Evolutionary conservation across 257 asterid species (phyloP).

Genomic region (Phtheirospermum japonicum): DNA sequence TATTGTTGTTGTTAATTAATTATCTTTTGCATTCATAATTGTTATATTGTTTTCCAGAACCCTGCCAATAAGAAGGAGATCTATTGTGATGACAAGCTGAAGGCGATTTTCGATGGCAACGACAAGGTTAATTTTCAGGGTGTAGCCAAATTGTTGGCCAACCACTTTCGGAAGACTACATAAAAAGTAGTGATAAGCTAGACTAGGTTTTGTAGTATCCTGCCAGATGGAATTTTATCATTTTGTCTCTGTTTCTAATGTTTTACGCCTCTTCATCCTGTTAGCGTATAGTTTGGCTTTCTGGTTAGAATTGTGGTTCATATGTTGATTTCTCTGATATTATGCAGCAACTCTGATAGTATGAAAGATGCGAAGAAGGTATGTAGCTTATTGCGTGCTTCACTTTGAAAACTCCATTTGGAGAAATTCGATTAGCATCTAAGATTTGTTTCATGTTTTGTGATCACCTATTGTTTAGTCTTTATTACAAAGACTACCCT

Average conservation of each 20-base stretch:
- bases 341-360: too few relatives aligned
- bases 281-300: not conserved
- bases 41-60: slow-evolving; percentile 37
- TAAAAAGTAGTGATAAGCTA: slow-evolving; percentile 4
- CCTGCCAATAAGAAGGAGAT: slow-evolving; percentile 63
- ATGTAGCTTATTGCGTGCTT: too few relatives aligned
- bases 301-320: too few relatives aligned
- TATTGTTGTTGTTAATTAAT: too few relatives aligned
- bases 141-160: slow-evolving; percentile 46
- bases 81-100: slow-evolving; percentile 54
- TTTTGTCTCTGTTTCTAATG: not conserved
- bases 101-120: slow-evolving; percentile 53
- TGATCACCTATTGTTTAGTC: too few relatives aligned
- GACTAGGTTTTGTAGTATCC: not conserved
- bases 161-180: slow-evolving; percentile 48
- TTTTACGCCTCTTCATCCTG: not conserved
- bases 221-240: not conserved
- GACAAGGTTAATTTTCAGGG: slow-evolving; percentile 55
- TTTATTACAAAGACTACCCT: too few relatives aligned
- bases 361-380: too few relatives aligned
- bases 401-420: too few relatives aligned
- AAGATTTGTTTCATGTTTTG: too few relatives aligned
- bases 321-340: too few relatives aligned
- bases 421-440: too few relatives aligned
- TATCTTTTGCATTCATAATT: not conserved